Percentiles rank a stretch among this genome's conserved stretches.
phyloP scores from a whole-genome alignment of 805 yeast species.

The Myxozyma vanderwaltii region DNA sequence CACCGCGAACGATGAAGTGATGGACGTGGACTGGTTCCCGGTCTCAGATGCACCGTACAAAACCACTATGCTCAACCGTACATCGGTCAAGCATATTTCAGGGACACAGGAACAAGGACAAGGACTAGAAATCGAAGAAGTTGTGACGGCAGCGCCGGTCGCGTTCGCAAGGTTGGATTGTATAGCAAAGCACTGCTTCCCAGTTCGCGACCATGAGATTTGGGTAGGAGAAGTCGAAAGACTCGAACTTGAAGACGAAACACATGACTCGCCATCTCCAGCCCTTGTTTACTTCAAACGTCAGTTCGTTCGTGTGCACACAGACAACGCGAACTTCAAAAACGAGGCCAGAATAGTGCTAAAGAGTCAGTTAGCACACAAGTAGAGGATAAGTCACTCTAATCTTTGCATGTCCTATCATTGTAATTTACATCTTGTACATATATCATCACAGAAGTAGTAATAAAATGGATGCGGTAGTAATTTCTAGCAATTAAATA shows the following conservation, averaged over 20 bases:
- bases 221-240: constrained; percentile 76
- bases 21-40: constrained; percentile 58
- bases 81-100: neutral
- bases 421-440: constrained; percentile 9
- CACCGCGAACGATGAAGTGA: constrained; percentile 39
- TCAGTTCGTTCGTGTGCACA: constrained; percentile 10
- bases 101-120: neutral
- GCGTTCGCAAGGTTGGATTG: constrained; percentile 31
- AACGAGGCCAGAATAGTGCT: neutral
- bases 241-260: constrained; percentile 43
- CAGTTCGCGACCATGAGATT: constrained; percentile 82
- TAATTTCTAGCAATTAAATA: no score
- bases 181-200: constrained; percentile 42
- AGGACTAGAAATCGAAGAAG: neutral
- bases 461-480: neutral
- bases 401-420: neutral
- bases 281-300: constrained; percentile 20
- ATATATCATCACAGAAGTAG: neutral
- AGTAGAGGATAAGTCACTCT: neutral
- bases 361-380: neutral
- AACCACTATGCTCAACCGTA: constrained; percentile 25
- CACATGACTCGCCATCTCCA: neutral
- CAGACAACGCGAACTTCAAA: neutral
- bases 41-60: constrained; percentile 45
- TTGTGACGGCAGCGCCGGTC: neutral